Evolutionary conservation across 768 basidiomycete species (phyloP).

Genomic region (Gymnopilus junonius): DNA sequence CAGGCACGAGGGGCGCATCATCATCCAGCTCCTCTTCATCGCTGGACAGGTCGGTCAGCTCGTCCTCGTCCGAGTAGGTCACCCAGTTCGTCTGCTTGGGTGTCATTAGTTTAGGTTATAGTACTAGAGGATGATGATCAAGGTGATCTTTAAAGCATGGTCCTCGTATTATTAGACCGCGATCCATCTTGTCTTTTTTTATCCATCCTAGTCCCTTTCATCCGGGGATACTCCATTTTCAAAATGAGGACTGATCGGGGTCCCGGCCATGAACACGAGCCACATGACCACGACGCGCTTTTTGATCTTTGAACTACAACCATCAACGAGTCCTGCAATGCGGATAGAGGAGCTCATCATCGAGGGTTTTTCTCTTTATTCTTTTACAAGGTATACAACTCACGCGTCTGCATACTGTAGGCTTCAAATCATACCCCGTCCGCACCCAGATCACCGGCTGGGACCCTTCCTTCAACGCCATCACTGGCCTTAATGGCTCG

Average conservation of each 20-base stretch:
- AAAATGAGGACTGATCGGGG: constrained; percentile 1
- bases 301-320: constrained; percentile 12
- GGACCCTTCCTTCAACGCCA: constrained; percentile 98
- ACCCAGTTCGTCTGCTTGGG: not conserved
- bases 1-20: not conserved
- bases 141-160: not conserved
- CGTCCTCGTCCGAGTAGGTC: constrained; percentile 18
- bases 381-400: not conserved
- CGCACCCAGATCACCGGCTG: constrained; percentile 95
- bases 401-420: constrained; percentile 39
- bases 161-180: not conserved
- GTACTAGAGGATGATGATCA: not conserved
- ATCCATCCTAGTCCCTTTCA: not conserved
- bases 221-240: not conserved
- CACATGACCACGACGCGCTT: constrained; percentile 16
- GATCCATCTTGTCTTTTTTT: too few relatives aligned
- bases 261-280: constrained; percentile 8
- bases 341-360: constrained; percentile 94
- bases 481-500: constrained; percentile 94
- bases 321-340: constrained; percentile 17
- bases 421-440: constrained; percentile 98
- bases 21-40: constrained; percentile 10
- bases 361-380: constrained; percentile 61
- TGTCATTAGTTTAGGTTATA: constrained; percentile 15
- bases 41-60: constrained; percentile 14